Evolutionary conservation across 805 yeast genomes (phyloP).

Genomic region (Peterozyma xylosa): DNA sequence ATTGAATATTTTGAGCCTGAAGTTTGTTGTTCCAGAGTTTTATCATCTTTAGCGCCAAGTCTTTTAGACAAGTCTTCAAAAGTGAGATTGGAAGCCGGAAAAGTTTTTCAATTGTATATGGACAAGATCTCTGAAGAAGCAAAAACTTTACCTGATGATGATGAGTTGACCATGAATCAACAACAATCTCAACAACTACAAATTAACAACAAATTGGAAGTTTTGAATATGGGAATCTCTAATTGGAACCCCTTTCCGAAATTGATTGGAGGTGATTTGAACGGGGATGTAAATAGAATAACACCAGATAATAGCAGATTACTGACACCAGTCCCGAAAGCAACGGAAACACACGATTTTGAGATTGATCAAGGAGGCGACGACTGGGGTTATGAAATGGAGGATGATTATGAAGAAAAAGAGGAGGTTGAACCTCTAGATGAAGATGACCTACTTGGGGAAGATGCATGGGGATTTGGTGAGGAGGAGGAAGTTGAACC

Average conservation of each 20-base stretch:
- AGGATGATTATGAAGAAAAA: conserved; percentile 14
- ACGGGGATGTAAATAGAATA: conserved; percentile 5
- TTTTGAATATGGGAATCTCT: not conserved
- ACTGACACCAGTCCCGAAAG: not conserved
- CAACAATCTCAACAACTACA: conserved; percentile 3
- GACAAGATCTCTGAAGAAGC: conserved; percentile 43
- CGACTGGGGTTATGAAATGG: conserved; percentile 4
- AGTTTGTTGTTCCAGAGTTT: conserved; percentile 69
- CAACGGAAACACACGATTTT: not conserved
- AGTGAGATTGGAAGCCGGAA: conserved; percentile 68
- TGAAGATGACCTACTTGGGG: conserved; percentile 2
- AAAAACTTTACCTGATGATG: conserved; percentile 22
- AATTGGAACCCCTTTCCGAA: no score
- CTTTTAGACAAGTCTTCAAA: conserved; percentile 65
- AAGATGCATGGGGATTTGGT: conserved; percentile 25
- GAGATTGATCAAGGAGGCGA: conserved; percentile 5
- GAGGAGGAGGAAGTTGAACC: conserved; percentile 10
- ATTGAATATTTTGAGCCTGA: conserved; percentile 63
- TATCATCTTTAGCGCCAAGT: conserved; percentile 82
- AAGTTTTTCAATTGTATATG: conserved; percentile 57
- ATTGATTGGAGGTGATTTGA: conserved; percentile 3
- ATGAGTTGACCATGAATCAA: conserved; percentile 3
- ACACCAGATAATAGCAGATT: not conserved
- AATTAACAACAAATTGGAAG: not conserved
- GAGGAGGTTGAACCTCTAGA: conserved; percentile 4